Evolutionary conservation across 1,139 yeast species (phyloP).

Genomic region (Yamadazyma taylorii): DNA sequence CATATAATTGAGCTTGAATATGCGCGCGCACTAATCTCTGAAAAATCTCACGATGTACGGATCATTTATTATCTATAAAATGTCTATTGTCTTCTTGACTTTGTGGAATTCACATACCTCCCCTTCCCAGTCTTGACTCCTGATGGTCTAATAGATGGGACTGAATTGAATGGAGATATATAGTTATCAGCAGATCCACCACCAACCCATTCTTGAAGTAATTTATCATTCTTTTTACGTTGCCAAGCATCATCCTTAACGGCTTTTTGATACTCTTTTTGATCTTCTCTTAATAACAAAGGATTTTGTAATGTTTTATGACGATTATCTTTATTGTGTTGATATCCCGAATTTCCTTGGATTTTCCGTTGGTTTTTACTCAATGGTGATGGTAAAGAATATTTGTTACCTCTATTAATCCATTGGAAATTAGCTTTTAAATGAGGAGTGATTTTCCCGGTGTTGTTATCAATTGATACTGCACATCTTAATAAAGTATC

Average conservation of each 20-base stretch:
- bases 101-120: slow-evolving; percentile 70
- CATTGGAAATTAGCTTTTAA: slow-evolving; percentile 90
- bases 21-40: too few relatives aligned
- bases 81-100: slow-evolving; percentile 1
- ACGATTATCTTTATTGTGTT: slow-evolving; percentile 62
- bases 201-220: slow-evolving; percentile 85
- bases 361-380: slow-evolving; percentile 62
- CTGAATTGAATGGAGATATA: slow-evolving; percentile 81
- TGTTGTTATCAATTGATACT: slow-evolving; percentile 73
- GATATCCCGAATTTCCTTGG: slow-evolving; percentile 72
- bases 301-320: slow-evolving; percentile 53
- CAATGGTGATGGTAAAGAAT: slow-evolving; percentile 69
- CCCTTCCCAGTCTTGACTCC: slow-evolving; percentile 85
- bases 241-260: slow-evolving; percentile 87
- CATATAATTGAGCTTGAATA: too few relatives aligned
- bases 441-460: slow-evolving; percentile 89
- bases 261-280: slow-evolving; percentile 87
- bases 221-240: slow-evolving; percentile 80
- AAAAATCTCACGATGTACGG: too few relatives aligned
- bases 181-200: slow-evolving; percentile 92
- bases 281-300: slow-evolving; percentile 83
- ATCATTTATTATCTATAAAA: too few relatives aligned
- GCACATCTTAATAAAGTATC: slow-evolving; percentile 87
- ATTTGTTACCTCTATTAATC: slow-evolving; percentile 86
- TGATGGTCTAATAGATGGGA: slow-evolving; percentile 59